Evolutionary conservation across 345 rosid species (phyloP).

Genomic region (Euphorbia lathyris): DNA sequence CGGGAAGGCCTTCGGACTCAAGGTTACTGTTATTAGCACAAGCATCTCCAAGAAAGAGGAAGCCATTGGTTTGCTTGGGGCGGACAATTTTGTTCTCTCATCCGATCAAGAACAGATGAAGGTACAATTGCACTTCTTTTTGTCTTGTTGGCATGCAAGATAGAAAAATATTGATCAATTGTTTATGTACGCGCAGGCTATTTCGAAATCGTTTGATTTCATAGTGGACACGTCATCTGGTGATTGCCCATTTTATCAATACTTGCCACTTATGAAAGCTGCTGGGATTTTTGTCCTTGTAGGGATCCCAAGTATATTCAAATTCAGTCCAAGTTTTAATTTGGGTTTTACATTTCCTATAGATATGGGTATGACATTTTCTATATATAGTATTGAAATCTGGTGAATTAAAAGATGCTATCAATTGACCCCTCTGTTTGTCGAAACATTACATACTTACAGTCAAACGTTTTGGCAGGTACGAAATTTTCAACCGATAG

Average conservation of each 20-base stretch:
- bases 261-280: conserved; percentile 69
- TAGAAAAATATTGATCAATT: background rate
- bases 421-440: background rate
- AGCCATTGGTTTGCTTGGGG: conserved; percentile 65
- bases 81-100: conserved; percentile 60
- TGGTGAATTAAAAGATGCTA: background rate
- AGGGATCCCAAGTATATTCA: conserved; percentile 80
- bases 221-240: conserved; percentile 85
- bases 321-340: conserved; percentile 64
- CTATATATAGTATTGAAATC: background rate
- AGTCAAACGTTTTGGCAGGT: conserved; percentile 43
- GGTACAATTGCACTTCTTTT: conserved; percentile 35
- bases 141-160: too few species aligned
- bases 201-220: conserved; percentile 67
- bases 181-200: conserved; percentile 43
- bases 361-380: conserved; percentile 35
- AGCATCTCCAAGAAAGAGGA: conserved; percentile 76
- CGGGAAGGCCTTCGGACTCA: conserved; percentile 87
- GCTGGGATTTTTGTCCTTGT: conserved; percentile 64
- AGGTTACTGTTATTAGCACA: conserved; percentile 80
- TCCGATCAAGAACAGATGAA: conserved; percentile 75
- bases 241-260: conserved; percentile 75
- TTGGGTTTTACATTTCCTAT: too few species aligned
- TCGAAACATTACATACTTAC: background rate
- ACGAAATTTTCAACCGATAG: conserved; percentile 62